Percentiles rank a stretch among this genome's conserved stretches.
phyloP scores from a whole-genome alignment of 257 asterid species.

The Salvia splendens region DNA sequence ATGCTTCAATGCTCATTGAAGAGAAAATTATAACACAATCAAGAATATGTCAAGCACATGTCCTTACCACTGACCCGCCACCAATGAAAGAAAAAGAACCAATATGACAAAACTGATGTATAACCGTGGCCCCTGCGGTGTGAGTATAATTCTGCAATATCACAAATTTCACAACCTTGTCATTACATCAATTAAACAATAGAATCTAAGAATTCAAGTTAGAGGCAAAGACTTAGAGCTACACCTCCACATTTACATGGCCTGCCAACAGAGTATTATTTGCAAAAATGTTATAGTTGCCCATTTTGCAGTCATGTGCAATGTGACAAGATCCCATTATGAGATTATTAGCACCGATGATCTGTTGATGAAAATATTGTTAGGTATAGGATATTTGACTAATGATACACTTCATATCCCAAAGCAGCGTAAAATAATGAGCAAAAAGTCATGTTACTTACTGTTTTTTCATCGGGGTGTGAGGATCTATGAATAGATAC shows the following conservation, averaged over 20 bases:
- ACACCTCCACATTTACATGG: constrained; percentile 88
- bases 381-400: constrained; percentile 6
- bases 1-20: constrained; percentile 15
- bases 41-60: constrained; percentile 5
- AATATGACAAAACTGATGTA: constrained; percentile 91
- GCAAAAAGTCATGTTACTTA: constrained; percentile 37
- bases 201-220: constrained; percentile 9
- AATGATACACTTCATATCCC: constrained; percentile 5
- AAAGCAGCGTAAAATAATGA: constrained; percentile 10
- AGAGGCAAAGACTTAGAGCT: constrained; percentile 22
- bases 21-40: constrained; percentile 3
- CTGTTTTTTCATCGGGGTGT: constrained; percentile 69
- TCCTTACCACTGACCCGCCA: constrained; percentile 88
- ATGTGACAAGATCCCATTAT: constrained; percentile 97
- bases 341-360: constrained; percentile 82
- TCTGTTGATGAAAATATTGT: constrained; percentile 47
- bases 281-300: constrained; percentile 76
- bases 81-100: constrained; percentile 94
- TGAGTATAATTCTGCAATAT: constrained; percentile 72
- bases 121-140: constrained; percentile 78
- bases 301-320: constrained; percentile 96
- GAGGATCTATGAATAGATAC: constrained; percentile 93
- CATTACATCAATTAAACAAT: constrained; percentile 14
- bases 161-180: constrained; percentile 30
- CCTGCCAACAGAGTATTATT: constrained; percentile 93